phyloP scores from a whole-genome alignment of 179 eudicot species.

The Gypsophila paniculata region DNA sequence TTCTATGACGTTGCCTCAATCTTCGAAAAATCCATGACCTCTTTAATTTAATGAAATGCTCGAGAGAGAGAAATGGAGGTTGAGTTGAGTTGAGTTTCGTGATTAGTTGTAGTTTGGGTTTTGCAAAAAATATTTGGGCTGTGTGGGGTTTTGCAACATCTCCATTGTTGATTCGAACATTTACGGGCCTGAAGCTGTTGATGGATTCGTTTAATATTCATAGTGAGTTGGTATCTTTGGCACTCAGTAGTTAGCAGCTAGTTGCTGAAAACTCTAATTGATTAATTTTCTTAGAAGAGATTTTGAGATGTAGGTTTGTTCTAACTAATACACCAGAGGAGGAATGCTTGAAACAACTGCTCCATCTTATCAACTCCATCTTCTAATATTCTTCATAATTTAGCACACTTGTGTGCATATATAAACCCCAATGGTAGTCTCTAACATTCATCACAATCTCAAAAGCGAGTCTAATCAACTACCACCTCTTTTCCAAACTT shows the following conservation, averaged over 20 bases:
- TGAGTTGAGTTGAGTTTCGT: neutral
- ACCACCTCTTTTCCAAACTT: neutral
- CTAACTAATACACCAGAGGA: constrained; percentile 32
- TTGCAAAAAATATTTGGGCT: neutral
- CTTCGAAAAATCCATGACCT: constrained; percentile 6
- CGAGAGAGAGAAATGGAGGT: neutral
- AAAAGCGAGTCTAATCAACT: neutral
- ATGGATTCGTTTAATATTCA: neutral
- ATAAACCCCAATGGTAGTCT: constrained; percentile 21
- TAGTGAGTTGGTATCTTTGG: constrained; percentile 19
- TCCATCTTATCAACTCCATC: constrained; percentile 49
- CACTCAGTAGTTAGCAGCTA: constrained; percentile 17
- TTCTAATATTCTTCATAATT: constrained; percentile 13
- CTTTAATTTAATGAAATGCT: neutral
- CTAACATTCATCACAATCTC: constrained; percentile 19
- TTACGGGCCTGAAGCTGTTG: neutral
- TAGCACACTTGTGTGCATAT: constrained; percentile 23
- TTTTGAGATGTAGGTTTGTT: constrained; percentile 33
- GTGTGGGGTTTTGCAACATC: neutral
- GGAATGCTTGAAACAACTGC: constrained; percentile 29
- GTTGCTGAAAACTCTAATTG: neutral
- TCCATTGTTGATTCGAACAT: neutral
- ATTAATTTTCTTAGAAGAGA: neutral
- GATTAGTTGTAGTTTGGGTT: too few relatives aligned
- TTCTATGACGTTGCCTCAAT: neutral